These are phyloP conservation scores for Geotrichum fermentans DNA, from an alignment of 1,139 yeast species.

Conservation along the genomic window DNA sequence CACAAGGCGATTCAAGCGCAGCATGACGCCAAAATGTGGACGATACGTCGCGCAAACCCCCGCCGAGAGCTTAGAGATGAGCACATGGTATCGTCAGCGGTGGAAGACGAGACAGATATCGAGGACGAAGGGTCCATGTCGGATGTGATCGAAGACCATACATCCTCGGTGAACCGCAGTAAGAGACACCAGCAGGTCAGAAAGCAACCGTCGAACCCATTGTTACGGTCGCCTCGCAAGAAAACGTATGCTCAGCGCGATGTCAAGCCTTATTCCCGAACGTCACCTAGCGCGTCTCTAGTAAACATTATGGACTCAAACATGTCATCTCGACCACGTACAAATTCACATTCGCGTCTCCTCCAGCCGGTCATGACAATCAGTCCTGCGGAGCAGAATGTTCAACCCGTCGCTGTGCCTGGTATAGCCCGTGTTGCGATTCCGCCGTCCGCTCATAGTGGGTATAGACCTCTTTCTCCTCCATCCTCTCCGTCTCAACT, in stretches of 20 bases:
- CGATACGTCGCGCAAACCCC: background rate
- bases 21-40: background rate
- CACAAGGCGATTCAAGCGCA: slow-evolving; percentile 2
- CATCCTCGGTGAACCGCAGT: background rate
- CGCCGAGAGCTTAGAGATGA: background rate
- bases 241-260: slow-evolving; percentile 4
- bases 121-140: background rate
- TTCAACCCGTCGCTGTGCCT: slow-evolving; percentile 1
- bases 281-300: background rate
- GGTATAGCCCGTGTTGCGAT: background rate
- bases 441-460: background rate
- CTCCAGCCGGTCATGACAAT: slow-evolving; percentile 6
- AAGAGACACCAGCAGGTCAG: background rate
- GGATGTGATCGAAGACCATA: background rate
- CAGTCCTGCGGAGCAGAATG: slow-evolving; percentile 10
- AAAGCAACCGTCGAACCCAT: background rate
- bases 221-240: slow-evolving; percentile 6
- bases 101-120: background rate
- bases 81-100: background rate
- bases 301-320: background rate
- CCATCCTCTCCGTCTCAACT: slow-evolving; percentile 2
- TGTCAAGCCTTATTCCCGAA: slow-evolving; percentile 4
- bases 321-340: background rate
- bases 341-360: background rate
- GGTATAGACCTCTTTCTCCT: slow-evolving; percentile 3